A percentile compares a stretch with the other conserved stretches of the same genome.
Evolutionary conservation across 768 basidiomycete genomes (phyloP).

Genomic region (Leucosporidium scottii): DNA sequence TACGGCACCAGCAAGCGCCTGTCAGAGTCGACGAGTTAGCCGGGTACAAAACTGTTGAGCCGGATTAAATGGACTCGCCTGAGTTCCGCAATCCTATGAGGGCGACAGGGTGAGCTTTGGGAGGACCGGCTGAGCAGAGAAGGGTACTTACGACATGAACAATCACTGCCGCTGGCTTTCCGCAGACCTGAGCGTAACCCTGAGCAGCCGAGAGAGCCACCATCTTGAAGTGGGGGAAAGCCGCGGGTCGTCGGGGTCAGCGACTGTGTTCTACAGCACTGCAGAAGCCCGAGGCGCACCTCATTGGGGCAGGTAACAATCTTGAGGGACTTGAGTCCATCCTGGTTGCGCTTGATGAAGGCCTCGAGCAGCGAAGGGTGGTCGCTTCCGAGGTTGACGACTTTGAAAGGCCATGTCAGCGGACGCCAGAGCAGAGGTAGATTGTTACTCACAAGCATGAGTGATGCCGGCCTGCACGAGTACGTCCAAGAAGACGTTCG

Average conservation of each 20-base stretch:
- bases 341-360: constrained; percentile 52
- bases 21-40: background rate
- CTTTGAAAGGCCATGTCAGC: constrained; percentile 42
- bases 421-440: background rate
- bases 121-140: constrained; percentile 50
- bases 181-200: constrained; percentile 60
- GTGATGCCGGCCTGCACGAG: constrained; percentile 26
- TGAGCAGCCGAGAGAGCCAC: constrained; percentile 66
- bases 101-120: background rate
- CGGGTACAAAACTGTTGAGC: background rate
- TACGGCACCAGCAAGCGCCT: constrained; percentile 63
- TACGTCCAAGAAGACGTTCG: constrained; percentile 55
- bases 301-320: constrained; percentile 68
- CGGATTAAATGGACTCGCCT: constrained; percentile 16
- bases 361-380: constrained; percentile 67
- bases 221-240: constrained; percentile 44
- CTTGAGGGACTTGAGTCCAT: constrained; percentile 46
- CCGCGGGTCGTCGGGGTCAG: background rate
- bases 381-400: constrained; percentile 72
- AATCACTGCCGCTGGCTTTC: constrained; percentile 62
- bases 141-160: constrained; percentile 64
- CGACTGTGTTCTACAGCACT: background rate
- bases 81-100: constrained; percentile 13
- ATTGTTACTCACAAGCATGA: constrained; percentile 19
- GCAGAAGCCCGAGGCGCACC: constrained; percentile 5